Evolutionary conservation across 768 basidiomycete species (phyloP).

Genomic region (Kondoa malvinella): DNA sequence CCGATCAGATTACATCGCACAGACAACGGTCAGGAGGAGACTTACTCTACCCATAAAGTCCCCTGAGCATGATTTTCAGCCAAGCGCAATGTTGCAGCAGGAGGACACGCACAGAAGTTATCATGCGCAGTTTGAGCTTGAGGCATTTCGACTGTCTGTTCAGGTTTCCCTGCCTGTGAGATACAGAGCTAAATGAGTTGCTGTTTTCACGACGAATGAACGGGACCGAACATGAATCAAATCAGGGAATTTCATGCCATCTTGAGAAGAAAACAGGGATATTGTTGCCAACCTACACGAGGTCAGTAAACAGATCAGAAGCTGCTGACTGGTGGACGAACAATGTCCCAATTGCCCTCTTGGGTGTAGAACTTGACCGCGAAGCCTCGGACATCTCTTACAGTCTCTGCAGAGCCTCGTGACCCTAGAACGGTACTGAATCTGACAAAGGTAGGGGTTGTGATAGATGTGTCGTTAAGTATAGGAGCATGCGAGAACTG

Average conservation of each 20-base stretch:
- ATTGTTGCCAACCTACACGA: constrained; percentile 65
- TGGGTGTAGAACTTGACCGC: constrained; percentile 66
- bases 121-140: constrained; percentile 24
- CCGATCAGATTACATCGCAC: too few species aligned
- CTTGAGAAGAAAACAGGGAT: constrained; percentile 66
- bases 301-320: not conserved
- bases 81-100: too few species aligned
- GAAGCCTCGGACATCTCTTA: constrained; percentile 70
- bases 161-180: constrained; percentile 41
- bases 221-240: constrained; percentile 15
- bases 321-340: not conserved
- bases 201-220: too few species aligned
- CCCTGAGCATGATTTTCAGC: too few species aligned
- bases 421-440: constrained; percentile 75
- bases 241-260: constrained; percentile 45
- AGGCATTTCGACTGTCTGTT: constrained; percentile 58
- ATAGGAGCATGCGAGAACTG: constrained; percentile 50
- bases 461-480: constrained; percentile 28
- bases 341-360: constrained; percentile 45
- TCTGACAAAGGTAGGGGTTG: constrained; percentile 61
- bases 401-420: constrained; percentile 57
- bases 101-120: constrained; percentile 14
- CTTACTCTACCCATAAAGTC: too few species aligned
- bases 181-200: not conserved
- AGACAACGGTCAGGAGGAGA: too few species aligned